phyloP scores from a whole-genome alignment of 495 filamentous ascomycete genomes.

The Tirmania nivea region DNA sequence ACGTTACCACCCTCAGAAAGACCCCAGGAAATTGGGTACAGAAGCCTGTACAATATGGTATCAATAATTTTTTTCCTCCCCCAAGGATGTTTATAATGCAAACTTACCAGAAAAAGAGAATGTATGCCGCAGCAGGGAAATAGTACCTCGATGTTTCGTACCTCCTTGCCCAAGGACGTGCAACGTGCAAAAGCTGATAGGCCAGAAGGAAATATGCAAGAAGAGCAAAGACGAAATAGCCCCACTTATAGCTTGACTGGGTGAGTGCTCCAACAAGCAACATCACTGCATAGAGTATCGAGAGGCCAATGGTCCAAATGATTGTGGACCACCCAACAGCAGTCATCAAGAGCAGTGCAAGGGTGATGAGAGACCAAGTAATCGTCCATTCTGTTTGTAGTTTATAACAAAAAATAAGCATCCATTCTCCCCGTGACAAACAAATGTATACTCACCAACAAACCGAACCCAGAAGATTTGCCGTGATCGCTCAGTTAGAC shows the following conservation, averaged over 20 bases:
- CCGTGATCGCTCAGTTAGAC: conserved; percentile 27
- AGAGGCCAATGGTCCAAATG: conserved; percentile 36
- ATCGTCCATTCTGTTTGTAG: conserved; percentile 25
- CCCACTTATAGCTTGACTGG: conserved; percentile 38
- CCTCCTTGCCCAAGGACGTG: conserved; percentile 29
- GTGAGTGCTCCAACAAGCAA: conserved; percentile 42
- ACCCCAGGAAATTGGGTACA: conserved; percentile 53
- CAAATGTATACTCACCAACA: conserved; percentile 20
- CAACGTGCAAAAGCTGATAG: conserved; percentile 31
- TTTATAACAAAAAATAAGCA: conserved; percentile 16
- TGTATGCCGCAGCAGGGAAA: conserved; percentile 28
- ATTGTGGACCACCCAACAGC: conserved; percentile 45
- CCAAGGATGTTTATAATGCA: too few relatives aligned
- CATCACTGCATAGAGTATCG: conserved; percentile 40
- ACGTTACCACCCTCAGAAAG: conserved; percentile 45
- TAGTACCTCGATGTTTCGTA: conserved; percentile 32
- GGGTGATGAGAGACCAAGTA: conserved; percentile 27
- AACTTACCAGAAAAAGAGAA: conserved; percentile 31
- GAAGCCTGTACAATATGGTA: conserved; percentile 19
- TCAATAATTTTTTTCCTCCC: too few relatives aligned
- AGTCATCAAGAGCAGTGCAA: conserved; percentile 40
- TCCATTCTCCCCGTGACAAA: not conserved
- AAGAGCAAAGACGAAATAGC: conserved; percentile 42
- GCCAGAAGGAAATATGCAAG: conserved; percentile 36
- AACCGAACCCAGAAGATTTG: conserved; percentile 55